Base-by-base conservation (phyloP, 768 basidiomycete species). In the Mycena olivaceomarginata region DNA sequence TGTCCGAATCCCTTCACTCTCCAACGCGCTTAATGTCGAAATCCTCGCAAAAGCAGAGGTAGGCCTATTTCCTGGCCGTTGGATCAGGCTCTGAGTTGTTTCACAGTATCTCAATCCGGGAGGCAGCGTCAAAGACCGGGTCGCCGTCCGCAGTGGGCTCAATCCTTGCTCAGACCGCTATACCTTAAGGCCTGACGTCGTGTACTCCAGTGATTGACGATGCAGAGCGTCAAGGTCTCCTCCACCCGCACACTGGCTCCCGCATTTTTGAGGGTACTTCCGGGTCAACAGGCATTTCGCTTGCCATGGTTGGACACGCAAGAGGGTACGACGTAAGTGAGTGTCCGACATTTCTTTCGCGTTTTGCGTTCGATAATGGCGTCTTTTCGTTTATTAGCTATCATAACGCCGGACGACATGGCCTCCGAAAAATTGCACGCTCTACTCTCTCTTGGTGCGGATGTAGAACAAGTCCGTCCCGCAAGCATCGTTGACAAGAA, bases 201-300 rank as follows among this genome's bases (percentile, higher is more conserved):
- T 74, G 64, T 57, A 5, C 43, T 22, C 15, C 82, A 99, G 98
- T 99, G 89, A 97, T 99, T 79, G 92, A 97, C 77, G 96, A 99
- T 81, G 98, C 98, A 0, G 98, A 99, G 83, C 90, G 90, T 11
- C 88, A 91, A 75, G 97, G 97, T 0, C 87, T 97, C 3, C 86
- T 99, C 1, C 91, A 93, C 72, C 98, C 98, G 0, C 85, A 97
- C 77, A 97, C 96, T 0, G 95, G 95, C 8, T 98, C 96, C 0
- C 93, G 96, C 9, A 97, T 99, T 51, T 99, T 99, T 74, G 98
- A 99, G 84, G 98, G 98, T 5, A 99, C 98, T 0, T 96, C 98
- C 5, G 98, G 97, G 10, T 97, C 96, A 0, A 98, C 97, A 0
- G 97, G 98, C 8, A 99, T 99, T 72, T 98, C 97, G 1, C 94